Conservation (phyloP, 306 rosid genomes). For the Morella rubra region DNA sequence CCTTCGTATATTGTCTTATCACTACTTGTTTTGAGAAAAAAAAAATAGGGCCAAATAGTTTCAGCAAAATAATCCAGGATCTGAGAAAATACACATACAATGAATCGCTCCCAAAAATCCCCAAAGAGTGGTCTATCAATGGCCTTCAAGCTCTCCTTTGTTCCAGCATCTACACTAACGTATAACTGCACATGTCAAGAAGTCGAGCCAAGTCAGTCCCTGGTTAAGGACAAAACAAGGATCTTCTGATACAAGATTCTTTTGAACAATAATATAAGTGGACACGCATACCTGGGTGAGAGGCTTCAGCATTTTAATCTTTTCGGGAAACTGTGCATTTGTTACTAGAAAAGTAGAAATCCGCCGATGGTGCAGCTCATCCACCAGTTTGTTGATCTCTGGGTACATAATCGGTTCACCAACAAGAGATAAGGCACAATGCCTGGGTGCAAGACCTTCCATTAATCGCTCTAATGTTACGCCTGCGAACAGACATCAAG, state of each 20-base stretch:
- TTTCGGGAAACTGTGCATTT: conserved; percentile 97
- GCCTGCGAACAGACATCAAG: conserved; percentile 47
- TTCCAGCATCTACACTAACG: conserved; percentile 97
- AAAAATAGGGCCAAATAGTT: conserved; percentile 16
- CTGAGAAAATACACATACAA: conserved; percentile 51
- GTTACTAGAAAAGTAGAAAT: conserved; percentile 95
- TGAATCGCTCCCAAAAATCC: conserved; percentile 96
- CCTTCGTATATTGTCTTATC: not conserved
- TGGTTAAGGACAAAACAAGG: conserved; percentile 15
- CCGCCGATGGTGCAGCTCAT: conserved; percentile 77
- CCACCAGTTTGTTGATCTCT: conserved; percentile 82
- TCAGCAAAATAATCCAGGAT: not conserved
- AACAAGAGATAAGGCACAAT: conserved; percentile 98
- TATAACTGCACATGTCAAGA: conserved; percentile 67
- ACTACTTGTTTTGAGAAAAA: not conserved
- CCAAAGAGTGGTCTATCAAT: conserved; percentile 98
- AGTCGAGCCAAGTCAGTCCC: conserved; percentile 18
- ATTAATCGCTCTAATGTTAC: conserved; percentile 82
- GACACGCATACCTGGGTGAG: conserved; percentile 69
- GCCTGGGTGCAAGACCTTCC: conserved; percentile 90
- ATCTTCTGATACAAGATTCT: conserved; percentile 7
- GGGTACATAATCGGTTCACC: conserved; percentile 99
- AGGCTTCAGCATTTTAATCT: conserved; percentile 68
- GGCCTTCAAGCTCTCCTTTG: conserved; percentile 91
- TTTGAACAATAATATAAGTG: not conserved